phyloP scores from a whole-genome alignment of 257 asterid genomes.

The Solanum pimpinellifolium region DNA sequence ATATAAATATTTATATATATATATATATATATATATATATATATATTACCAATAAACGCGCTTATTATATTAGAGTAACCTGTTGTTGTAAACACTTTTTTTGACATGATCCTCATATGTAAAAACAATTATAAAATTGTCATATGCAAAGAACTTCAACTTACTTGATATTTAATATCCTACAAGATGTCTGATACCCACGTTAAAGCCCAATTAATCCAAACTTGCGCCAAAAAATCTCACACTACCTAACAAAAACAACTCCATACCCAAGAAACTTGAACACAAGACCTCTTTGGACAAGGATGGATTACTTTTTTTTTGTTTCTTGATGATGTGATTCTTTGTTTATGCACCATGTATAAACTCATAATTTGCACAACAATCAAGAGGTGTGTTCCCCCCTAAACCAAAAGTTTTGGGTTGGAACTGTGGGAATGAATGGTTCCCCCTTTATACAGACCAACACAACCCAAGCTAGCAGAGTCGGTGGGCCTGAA shows the following conservation, averaged over 20 bases:
- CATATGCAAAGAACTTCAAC: neutral
- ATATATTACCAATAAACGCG: neutral
- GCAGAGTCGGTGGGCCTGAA: too few species aligned
- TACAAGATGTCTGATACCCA: neutral
- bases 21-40: neutral
- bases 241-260: neutral
- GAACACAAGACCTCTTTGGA: too few species aligned
- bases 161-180: too few species aligned
- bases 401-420: neutral
- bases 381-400: neutral
- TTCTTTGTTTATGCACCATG: neutral
- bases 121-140: neutral
- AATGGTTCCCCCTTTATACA: neutral
- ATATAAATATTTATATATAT: neutral
- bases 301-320: neutral
- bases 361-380: neutral
- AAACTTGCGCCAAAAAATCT: neutral
- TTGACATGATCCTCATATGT: neutral
- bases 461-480: neutral
- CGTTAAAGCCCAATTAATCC: neutral
- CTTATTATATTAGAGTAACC: neutral
- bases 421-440: neutral
- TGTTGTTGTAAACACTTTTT: neutral
- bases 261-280: too few species aligned
- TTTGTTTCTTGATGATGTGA: neutral